Evolutionary conservation across 176 grass and related monocot species (phyloP).

Genomic region (Carex littledalei): DNA sequence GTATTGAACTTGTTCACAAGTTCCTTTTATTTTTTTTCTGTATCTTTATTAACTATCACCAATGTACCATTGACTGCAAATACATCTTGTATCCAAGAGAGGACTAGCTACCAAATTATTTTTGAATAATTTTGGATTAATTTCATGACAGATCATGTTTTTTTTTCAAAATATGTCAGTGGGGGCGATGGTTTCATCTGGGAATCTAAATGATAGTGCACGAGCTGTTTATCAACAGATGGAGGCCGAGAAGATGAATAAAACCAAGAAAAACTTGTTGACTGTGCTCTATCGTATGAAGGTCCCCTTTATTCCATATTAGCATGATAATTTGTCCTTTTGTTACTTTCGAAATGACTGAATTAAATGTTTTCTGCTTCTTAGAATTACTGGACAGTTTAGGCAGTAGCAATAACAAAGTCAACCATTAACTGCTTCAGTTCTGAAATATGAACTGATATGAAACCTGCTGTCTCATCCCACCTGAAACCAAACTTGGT

Average conservation of each 20-base stretch:
- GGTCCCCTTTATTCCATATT: background rate
- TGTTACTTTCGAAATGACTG: background rate
- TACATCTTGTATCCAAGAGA: background rate
- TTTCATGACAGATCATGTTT: background rate
- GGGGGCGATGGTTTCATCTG: conserved; percentile 15
- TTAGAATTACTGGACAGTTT: background rate
- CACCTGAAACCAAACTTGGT: background rate
- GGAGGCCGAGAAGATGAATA: conserved; percentile 27
- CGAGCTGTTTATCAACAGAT: conserved; percentile 5
- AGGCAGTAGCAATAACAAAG: background rate
- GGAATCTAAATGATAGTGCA: background rate
- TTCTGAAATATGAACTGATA: background rate
- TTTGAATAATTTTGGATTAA: background rate
- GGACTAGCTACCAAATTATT: background rate
- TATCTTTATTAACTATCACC: background rate
- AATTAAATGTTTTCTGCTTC: conserved; percentile 6
- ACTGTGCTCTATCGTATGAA: conserved; percentile 5
- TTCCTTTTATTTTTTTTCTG: background rate
- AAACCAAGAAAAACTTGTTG: conserved; percentile 12
- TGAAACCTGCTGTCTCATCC: background rate
- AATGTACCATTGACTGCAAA: background rate
- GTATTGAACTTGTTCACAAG: background rate
- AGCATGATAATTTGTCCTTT: background rate
- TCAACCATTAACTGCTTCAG: background rate
- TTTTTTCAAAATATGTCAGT: conserved; percentile 8